Base-by-base conservation (phyloP, 495 filamentous ascomycete genomes). In the Melanomma pulvis-pyrius region DNA sequence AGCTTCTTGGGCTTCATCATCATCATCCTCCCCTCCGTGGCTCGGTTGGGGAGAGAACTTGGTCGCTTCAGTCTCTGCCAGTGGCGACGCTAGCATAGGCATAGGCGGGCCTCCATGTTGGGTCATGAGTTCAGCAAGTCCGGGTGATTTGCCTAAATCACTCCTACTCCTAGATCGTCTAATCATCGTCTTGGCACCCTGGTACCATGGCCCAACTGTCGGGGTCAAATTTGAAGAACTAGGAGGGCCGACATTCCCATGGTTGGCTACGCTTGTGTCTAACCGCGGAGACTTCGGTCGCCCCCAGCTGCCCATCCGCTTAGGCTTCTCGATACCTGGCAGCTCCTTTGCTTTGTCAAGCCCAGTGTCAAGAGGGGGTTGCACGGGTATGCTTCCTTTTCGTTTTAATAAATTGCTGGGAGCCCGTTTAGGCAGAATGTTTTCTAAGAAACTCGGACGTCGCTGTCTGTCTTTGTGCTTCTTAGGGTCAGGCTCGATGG, bases 101-200 rank as follows among this genome's bases (percentile, higher is more conserved):
- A 87, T 82, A 1, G 87, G 87, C 29, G 84, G 84, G 6, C 87
- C 87, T 56, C 86, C 86, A 50, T 78, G 76, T 59, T 77, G 80
- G 72, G 80, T 86, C 79, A 74, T 73, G 26, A 76, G 70, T 30
- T 71, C 69, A 39, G 58, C 61, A 51, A 77, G 75, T n/a, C 71
- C 69, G 36, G 64, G 58, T 17, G 69, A 59, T 59, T 72, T 82
- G 4, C 85, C 79, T 28, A 92, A 67, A 59, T 97, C 92, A 66
- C 91, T 94, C 72, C 83, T 88, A 78, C 90, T 93, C 71, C 92
- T 82, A 5, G 77, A 79, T 41, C 92, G 87, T 48, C 78, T 83
- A 51, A 88, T 80, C 11, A 80, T 72, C 53, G 82, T 81, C 70
- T 80, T 84, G 47, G 75, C 67, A 53, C 55, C 46, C 26, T 74